Percentiles rank a stretch among this genome's conserved stretches.
Conservation (phyloP, 2,329 filamentous ascomycete species). For the Penicillium sp. region DNA sequence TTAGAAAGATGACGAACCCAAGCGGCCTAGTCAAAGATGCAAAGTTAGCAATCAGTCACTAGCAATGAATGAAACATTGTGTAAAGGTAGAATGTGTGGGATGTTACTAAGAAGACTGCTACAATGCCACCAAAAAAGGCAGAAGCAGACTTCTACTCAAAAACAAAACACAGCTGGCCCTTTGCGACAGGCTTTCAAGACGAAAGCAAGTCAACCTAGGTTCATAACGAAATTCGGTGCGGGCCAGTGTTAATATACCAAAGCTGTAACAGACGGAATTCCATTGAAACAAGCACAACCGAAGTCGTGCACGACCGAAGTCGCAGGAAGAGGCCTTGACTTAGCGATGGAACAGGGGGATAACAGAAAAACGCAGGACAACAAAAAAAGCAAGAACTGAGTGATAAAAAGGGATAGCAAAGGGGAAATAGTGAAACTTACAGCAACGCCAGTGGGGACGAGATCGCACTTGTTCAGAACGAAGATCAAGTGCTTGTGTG, state of each 20-base stretch:
- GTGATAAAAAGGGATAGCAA: background rate
- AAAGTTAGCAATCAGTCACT: slow-evolving; percentile 33
- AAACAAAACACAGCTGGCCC: slow-evolving; percentile 79
- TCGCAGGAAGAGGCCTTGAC: slow-evolving; percentile 77
- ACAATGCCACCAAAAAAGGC: slow-evolving; percentile 59
- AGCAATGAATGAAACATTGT: slow-evolving; percentile 42
- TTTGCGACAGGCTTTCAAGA: slow-evolving; percentile 83
- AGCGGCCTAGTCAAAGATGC: slow-evolving; percentile 63
- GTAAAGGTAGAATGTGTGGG: slow-evolving; percentile 67
- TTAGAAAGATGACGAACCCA: slow-evolving; percentile 90
- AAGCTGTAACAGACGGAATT: slow-evolving; percentile 96
- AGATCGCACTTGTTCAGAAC: slow-evolving; percentile 90
- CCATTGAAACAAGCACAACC: slow-evolving; percentile 59
- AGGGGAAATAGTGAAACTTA: slow-evolving; percentile 60
- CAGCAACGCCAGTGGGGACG: slow-evolving; percentile 86
- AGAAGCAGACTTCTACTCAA: slow-evolving; percentile 92
- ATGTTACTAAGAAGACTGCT: slow-evolving; percentile 98
- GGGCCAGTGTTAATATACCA: slow-evolving; percentile 89
- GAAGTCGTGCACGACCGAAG: slow-evolving; percentile 40
- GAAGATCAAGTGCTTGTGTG: slow-evolving; percentile 93
- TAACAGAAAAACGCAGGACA: slow-evolving; percentile 26
- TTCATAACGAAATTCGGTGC: slow-evolving; percentile 64
- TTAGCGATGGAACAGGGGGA: slow-evolving; percentile 64
- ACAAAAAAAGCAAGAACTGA: slow-evolving; percentile 3
- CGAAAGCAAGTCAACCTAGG: slow-evolving; percentile 72